These are phyloP conservation scores for Candida nonsorbophila DNA, from an alignment of 805 yeast genomes.

Conservation along the genomic window DNA sequence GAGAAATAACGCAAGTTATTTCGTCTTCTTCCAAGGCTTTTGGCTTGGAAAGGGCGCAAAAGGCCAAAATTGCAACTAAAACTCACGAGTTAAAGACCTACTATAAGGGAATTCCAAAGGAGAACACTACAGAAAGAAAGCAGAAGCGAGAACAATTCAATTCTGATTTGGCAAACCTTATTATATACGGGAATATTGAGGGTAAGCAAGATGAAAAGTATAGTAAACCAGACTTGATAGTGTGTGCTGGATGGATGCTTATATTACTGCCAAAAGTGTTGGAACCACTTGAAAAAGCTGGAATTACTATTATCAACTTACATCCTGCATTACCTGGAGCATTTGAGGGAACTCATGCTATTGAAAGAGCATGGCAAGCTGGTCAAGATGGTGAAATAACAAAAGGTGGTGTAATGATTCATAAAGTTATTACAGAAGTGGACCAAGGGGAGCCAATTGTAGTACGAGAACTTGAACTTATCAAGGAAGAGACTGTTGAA, in stretches of 20 bases:
- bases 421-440: constrained; percentile 92
- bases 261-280: constrained; percentile 78
- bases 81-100: constrained; percentile 70
- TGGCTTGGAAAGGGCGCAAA: constrained; percentile 75
- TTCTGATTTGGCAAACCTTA: constrained; percentile 65
- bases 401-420: constrained; percentile 93
- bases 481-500: constrained; percentile 70
- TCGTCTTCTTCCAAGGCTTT: constrained; percentile 85
- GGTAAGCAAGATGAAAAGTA: constrained; percentile 27
- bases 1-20: constrained; percentile 67
- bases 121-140: constrained; percentile 51
- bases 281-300: constrained; percentile 52
- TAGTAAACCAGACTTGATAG: constrained; percentile 73
- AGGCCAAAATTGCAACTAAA: constrained; percentile 61
- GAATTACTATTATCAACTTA: constrained; percentile 79
- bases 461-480: constrained; percentile 70
- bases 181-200: constrained; percentile 45
- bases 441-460: constrained; percentile 89
- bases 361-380: constrained; percentile 92
- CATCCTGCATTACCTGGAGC: constrained; percentile 98
- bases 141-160: constrained; percentile 69
- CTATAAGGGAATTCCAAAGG: constrained; percentile 71
- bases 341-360: constrained; percentile 96
- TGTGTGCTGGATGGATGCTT: constrained; percentile 99
- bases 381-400: constrained; percentile 77